These are phyloP conservation scores for Neostapfia colusana DNA, from an alignment of 176 grass and related monocot species.

Conservation along the genomic window DNA sequence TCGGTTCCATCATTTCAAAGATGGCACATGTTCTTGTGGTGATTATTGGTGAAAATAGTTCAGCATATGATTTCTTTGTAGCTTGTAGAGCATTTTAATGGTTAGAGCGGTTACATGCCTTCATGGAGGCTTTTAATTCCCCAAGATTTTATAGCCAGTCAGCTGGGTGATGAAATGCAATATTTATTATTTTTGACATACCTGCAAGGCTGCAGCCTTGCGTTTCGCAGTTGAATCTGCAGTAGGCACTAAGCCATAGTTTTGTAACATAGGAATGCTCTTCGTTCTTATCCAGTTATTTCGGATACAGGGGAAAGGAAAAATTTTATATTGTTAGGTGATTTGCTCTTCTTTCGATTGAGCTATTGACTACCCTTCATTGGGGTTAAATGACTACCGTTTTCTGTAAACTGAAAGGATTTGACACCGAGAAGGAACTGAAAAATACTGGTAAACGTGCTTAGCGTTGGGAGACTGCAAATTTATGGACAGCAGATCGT, in stretches of 20 bases:
- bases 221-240: conserved; percentile 2
- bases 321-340: not conserved
- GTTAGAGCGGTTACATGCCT: conserved; percentile 19
- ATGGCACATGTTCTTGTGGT: conserved; percentile 61
- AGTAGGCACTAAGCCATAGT: not conserved
- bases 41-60: conserved; percentile 64
- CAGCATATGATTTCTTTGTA: not conserved
- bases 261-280: not conserved
- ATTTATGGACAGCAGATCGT: not conserved
- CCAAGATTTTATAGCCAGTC: conserved; percentile 13
- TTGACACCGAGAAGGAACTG: not conserved
- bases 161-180: conserved; percentile 10
- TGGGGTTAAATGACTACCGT: not conserved
- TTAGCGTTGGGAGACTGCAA: not conserved
- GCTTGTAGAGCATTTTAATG: conserved; percentile 26
- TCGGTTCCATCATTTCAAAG: conserved; percentile 74
- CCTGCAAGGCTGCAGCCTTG: not conserved
- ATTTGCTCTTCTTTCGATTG: not conserved
- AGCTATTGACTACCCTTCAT: not conserved
- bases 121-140: conserved; percentile 24
- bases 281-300: conserved; percentile 1
- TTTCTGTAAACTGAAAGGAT: conserved; percentile 13
- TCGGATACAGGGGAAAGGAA: not conserved
- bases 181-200: not conserved
- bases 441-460: not conserved